A percentile compares a stretch with the other conserved stretches of the same genome.
These are phyloP conservation scores for Dothideomycetes sp. DNA, from an alignment of 2,329 filamentous ascomycete species.

Conservation along the genomic window DNA sequence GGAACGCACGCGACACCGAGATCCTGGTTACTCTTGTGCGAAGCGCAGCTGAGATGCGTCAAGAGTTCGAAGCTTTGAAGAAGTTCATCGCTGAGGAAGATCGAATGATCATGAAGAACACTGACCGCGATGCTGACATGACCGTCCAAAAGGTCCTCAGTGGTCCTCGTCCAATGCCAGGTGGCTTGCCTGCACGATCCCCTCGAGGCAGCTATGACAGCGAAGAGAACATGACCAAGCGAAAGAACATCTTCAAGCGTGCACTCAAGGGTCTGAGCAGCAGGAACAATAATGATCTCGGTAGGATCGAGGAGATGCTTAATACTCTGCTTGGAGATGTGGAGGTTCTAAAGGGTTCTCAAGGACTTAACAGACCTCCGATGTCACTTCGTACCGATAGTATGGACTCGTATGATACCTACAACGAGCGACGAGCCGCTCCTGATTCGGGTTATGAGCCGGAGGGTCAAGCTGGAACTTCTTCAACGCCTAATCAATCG, in stretches of 20 bases:
- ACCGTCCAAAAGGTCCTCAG: conserved; percentile 72
- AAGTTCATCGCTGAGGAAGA: conserved; percentile 84
- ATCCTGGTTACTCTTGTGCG: conserved; percentile 90
- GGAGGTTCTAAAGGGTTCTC: conserved; percentile 46
- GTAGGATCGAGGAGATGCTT: conserved; percentile 81
- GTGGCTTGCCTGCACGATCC: conserved; percentile 44
- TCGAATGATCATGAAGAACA: conserved; percentile 73
- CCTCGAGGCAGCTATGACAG: conserved; percentile 44
- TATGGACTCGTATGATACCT: conserved; percentile 57
- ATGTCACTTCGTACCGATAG: conserved; percentile 29
- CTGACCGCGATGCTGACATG: conserved; percentile 79
- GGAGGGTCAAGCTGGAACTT: conserved; percentile 67
- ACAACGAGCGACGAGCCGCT: conserved; percentile 61
- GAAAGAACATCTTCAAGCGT: conserved; percentile 84
- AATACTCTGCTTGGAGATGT: conserved; percentile 88
- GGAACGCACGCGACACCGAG: conserved; percentile 91
- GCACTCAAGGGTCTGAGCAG: conserved; percentile 84
- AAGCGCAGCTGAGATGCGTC: conserved; percentile 92
- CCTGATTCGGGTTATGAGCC: conserved; percentile 71
- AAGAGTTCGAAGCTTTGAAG: conserved; percentile 91
- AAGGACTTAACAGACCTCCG: conserved; percentile 17
- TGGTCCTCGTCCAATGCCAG: conserved; percentile 64
- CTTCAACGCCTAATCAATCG: conserved; percentile 63
- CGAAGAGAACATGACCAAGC: conserved; percentile 59
- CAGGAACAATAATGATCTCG: conserved; percentile 78